A percentile compares a stretch with the other conserved stretches of the same genome.
Conservation (phyloP, 495 filamentous ascomycete species). For the Cudoniella acicularis region DNA sequence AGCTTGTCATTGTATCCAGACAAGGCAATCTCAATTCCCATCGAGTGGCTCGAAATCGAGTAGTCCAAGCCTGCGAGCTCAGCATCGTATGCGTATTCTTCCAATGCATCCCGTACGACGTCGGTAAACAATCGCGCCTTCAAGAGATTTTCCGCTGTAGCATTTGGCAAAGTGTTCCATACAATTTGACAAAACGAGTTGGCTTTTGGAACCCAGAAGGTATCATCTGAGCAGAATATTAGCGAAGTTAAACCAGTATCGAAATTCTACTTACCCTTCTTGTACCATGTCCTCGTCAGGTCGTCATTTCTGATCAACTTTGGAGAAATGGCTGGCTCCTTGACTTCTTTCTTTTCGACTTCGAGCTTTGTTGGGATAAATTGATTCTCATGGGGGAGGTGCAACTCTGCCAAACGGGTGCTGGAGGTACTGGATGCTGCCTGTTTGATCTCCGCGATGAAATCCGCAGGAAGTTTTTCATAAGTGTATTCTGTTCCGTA, state of each 20-base stretch:
- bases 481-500: constrained; percentile 93
- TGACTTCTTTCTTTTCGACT: constrained; percentile 87
- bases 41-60: constrained; percentile 60
- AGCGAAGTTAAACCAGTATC: too few relatives aligned
- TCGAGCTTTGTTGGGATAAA: constrained; percentile 93
- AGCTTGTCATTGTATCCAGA: constrained; percentile 97
- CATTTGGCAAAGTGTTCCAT: constrained; percentile 72
- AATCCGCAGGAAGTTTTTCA: constrained; percentile 75
- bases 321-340: constrained; percentile 68
- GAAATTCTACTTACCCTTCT: constrained; percentile 72
- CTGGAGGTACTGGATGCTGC: constrained; percentile 54
- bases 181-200: constrained; percentile 75
- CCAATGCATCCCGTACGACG: constrained; percentile 82
- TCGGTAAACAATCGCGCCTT: constrained; percentile 82
- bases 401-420: constrained; percentile 64
- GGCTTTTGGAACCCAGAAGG: constrained; percentile 96
- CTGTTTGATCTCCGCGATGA: constrained; percentile 62
- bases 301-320: constrained; percentile 86
- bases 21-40: constrained; percentile 76
- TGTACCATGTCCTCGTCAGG: constrained; percentile 85
- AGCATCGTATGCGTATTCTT: constrained; percentile 95
- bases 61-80: constrained; percentile 92
- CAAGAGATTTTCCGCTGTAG: constrained; percentile 72
- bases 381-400: constrained; percentile 90
- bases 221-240: constrained; percentile 57